phyloP scores from a whole-genome alignment of 2,329 filamentous ascomycete species.

The Paraphoma chrysanthemicola region DNA sequence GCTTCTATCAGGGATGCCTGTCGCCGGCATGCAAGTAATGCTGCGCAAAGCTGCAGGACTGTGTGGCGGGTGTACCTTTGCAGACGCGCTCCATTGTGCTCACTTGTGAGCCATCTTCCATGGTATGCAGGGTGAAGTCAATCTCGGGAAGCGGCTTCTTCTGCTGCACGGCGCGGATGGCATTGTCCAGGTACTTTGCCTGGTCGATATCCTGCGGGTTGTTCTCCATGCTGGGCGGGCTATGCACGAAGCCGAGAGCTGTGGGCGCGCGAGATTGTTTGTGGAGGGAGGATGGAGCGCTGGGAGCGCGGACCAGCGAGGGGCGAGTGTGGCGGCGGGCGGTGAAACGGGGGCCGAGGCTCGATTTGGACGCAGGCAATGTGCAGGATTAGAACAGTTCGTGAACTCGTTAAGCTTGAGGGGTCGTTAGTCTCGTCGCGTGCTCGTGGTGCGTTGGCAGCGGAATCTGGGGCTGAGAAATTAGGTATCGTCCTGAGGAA shows the following conservation, averaged over 20 bases:
- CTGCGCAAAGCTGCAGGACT: slow-evolving; percentile 3
- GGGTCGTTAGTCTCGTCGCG: slow-evolving; percentile 35
- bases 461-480: slow-evolving; percentile 28
- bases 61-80: slow-evolving; percentile 74
- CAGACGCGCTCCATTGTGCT: slow-evolving; percentile 95
- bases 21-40: slow-evolving; percentile 4
- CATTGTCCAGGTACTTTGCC: slow-evolving; percentile 74
- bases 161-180: slow-evolving; percentile 87
- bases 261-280: slow-evolving; percentile 26
- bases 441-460: slow-evolving; percentile 33
- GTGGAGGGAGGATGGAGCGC: slow-evolving; percentile 39
- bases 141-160: slow-evolving; percentile 98
- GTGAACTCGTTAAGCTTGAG: slow-evolving; percentile 5
- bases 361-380: slow-evolving; percentile 13
- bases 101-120: slow-evolving; percentile 96
- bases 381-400: slow-evolving; percentile 17
- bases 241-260: slow-evolving; percentile 23
- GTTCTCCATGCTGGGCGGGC: slow-evolving; percentile 44
- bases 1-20: slow-evolving; percentile 18
- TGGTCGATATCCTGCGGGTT: slow-evolving; percentile 45
- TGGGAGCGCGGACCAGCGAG: slow-evolving; percentile 36
- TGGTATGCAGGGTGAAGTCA: slow-evolving; percentile 96
- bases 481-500: slow-evolving; percentile 15
- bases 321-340: slow-evolving; percentile 43
- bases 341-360: slow-evolving; percentile 40